These are phyloP conservation scores for Heracleum sosnowskyi DNA, from an alignment of 129 eudicot genomes.

Conservation along the genomic window DNA sequence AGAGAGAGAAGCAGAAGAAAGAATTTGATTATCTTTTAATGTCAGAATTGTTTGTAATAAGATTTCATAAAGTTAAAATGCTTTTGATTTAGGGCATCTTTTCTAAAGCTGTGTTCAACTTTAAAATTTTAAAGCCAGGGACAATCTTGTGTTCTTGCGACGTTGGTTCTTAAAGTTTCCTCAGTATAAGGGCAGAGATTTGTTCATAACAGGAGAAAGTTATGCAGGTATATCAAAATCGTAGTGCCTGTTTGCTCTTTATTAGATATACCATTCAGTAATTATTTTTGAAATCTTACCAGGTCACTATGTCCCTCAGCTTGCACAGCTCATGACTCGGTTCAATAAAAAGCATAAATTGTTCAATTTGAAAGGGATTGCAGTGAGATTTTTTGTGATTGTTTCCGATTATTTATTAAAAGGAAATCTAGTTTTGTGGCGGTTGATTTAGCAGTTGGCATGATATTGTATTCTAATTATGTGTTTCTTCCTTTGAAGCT, in stretches of 20 bases:
- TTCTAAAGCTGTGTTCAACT: conserved; percentile 1
- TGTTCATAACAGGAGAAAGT: conserved; percentile 74
- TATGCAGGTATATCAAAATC: conserved; percentile 47
- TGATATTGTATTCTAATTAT: background rate
- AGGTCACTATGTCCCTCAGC: conserved; percentile 82
- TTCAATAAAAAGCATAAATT: conserved; percentile 28
- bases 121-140: conserved; percentile 28
- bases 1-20: background rate
- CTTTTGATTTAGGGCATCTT: conserved; percentile 2
- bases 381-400: conserved; percentile 28
- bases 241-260: background rate
- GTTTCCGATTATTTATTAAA: background rate
- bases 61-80: background rate
- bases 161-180: conserved; percentile 42
- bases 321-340: conserved; percentile 45
- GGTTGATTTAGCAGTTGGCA: background rate
- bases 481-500: conserved; percentile 31
- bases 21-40: background rate
- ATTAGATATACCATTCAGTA: background rate
- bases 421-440: background rate
- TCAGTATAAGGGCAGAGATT: conserved; percentile 22
- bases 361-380: conserved; percentile 44
- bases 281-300: background rate
- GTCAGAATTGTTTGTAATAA: background rate
- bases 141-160: conserved; percentile 36